A percentile compares a stretch with the other conserved stretches of the same genome.
These are phyloP conservation scores for Erodium texanum DNA, from an alignment of 441 rosid species.

Conservation along the genomic window DNA sequence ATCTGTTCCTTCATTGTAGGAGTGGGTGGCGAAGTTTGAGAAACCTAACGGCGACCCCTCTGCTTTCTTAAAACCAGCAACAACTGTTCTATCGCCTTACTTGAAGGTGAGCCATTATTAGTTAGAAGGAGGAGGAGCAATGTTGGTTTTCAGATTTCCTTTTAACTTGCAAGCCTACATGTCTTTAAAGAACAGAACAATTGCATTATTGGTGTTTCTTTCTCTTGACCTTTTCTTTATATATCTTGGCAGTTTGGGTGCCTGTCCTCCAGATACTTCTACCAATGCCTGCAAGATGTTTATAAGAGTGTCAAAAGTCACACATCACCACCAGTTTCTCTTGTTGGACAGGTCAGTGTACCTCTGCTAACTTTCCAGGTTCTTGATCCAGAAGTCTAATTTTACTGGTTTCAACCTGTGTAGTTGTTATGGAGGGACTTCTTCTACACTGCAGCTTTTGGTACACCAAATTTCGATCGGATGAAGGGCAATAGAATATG, in stretches of 20 bases:
- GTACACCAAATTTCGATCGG: slow-evolving; percentile 80
- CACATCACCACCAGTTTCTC: slow-evolving; percentile 89
- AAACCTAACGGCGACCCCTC: slow-evolving; percentile 96
- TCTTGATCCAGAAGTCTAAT: slow-evolving; percentile 17
- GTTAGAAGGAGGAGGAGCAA: neutral
- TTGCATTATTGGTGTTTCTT: neutral
- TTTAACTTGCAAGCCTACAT: neutral
- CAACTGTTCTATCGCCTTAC: slow-evolving; percentile 90
- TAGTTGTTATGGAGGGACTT: slow-evolving; percentile 92
- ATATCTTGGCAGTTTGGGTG: slow-evolving; percentile 77
- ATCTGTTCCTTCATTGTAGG: slow-evolving; percentile 30
- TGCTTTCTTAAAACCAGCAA: slow-evolving; percentile 71
- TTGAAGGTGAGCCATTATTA: slow-evolving; percentile 56
- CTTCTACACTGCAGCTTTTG: slow-evolving; percentile 79
- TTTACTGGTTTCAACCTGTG: slow-evolving; percentile 14
- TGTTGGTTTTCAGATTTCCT: too few species aligned
- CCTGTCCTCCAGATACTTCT: slow-evolving; percentile 91
- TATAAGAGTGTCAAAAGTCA: slow-evolving; percentile 55
- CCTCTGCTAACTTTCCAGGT: slow-evolving; percentile 7
- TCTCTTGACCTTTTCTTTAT: slow-evolving; percentile 7
- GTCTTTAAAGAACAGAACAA: slow-evolving; percentile 1
- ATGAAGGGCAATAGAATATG: slow-evolving; percentile 78
- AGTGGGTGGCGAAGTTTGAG: slow-evolving; percentile 93
- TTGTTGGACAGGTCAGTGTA: slow-evolving; percentile 70
- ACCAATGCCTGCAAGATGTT: slow-evolving; percentile 62